These are phyloP conservation scores for Apium graveolens DNA, from an alignment of 129 eudicot species.

Conservation along the genomic window DNA sequence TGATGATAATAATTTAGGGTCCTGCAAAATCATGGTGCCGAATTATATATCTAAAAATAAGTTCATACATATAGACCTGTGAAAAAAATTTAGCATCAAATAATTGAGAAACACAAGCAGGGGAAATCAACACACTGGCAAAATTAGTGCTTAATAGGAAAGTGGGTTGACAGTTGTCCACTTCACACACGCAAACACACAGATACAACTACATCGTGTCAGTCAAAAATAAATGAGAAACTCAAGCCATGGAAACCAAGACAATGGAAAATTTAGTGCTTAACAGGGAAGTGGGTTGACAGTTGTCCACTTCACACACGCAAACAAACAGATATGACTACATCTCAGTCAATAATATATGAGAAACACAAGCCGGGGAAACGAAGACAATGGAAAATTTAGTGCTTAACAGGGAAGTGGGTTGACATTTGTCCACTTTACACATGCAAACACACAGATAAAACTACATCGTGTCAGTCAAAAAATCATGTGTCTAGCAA, in stretches of 20 bases:
- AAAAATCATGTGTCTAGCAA: background rate
- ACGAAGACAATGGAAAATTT: background rate
- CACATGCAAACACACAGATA: background rate
- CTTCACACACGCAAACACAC: background rate
- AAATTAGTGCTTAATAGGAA: background rate
- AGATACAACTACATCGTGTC: background rate
- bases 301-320: background rate
- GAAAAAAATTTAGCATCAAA: background rate
- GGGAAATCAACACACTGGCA: background rate
- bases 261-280: background rate
- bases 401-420: background rate
- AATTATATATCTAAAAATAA: background rate
- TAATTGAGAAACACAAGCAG: background rate
- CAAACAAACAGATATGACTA: background rate
- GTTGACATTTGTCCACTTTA: background rate
- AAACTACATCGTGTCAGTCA: background rate
- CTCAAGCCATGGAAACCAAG: background rate
- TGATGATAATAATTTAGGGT: conserved; percentile 19
- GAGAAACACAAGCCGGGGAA: background rate
- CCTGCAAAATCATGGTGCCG: conserved; percentile 8
- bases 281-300: background rate
- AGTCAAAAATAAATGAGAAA: background rate
- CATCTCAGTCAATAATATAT: background rate
- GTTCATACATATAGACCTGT: background rate
- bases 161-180: background rate